Evolutionary conservation across 768 basidiomycete genomes (phyloP), one percentile per base, ranked within the genome.

Genomic region (Dentipellis sp.): DNA sequence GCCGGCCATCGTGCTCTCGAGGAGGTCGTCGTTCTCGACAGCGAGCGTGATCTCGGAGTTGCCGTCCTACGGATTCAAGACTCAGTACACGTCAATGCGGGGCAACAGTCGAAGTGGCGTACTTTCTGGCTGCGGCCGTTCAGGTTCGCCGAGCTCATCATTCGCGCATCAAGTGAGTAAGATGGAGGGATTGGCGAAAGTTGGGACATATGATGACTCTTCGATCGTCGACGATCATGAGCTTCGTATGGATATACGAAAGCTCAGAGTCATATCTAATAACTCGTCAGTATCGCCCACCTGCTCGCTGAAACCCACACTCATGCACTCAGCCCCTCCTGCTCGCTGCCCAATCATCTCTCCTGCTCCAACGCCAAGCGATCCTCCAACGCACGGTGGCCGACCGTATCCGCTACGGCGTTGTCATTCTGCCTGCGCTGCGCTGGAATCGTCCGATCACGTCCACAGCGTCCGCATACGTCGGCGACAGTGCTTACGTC

Each of bases 31-130:
- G 64, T 99, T 95, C 69, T 98, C 94, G 34, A 97, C 86, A n/a
- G 97, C 83, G 8, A 97, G 71, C 7, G 89, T 91, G 60, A 97
- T 95, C 71, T 98, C 97, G 1, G 92, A 95, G 69, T 95, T 93
- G 36, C 91, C 92, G 61, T 95, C 94, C 83, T 87, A 55, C 1
- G 17, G 10, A 16, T 11, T 39, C 45, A 9, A 10, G 36, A 34
- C 11, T 64, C 49, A 60, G 58, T 22, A 51, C 34, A 50, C 29
- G 23, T 29, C 46, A 23, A 17, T 10, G 5, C 19, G 23, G 35
- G 16, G 0, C 38, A 4, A 52, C 29, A 37, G 17, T 21, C 3
- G 39, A 12, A 8, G 34, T 19, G 4, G 40, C 68, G 39, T 58
- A 79, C 85, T 78, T 79, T 86, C 70, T 91, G 90, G 54, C 83